These are phyloP conservation scores for Smallanthus sonchifolius DNA, from an alignment of 129 eudicot species.

Conservation along the genomic window DNA sequence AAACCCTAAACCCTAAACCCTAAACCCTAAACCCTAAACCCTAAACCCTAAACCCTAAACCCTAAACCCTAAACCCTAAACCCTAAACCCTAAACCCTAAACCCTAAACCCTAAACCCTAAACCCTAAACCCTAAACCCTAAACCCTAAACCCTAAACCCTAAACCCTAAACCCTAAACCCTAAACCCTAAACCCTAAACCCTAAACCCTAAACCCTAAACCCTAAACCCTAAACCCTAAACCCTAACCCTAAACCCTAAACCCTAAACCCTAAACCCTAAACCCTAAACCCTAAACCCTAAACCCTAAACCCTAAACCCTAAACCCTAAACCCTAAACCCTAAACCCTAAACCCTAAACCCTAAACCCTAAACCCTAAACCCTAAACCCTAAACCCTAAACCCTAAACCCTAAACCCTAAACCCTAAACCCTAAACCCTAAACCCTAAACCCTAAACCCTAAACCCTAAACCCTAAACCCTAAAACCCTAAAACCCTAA, in stretches of 20 bases:
- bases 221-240: conserved; percentile 22
- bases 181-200: conserved; percentile 23
- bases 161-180: conserved; percentile 14
- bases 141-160: conserved; percentile 16
- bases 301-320: background rate
- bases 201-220: conserved; percentile 20
- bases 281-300: background rate
- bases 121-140: conserved; percentile 12
- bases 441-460: conserved; percentile 21
- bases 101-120: background rate
- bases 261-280: background rate
- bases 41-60: background rate
- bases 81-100: background rate
- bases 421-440: conserved; percentile 25
- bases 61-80: background rate
- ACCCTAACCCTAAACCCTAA: conserved; percentile 7
- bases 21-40: background rate
- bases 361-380: background rate
- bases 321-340: background rate
- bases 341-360: background rate
- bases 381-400: background rate
- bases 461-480: conserved; percentile 27
- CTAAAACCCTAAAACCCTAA: conserved; percentile 10
- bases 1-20: background rate
- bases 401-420: background rate